A percentile compares a stretch with the other conserved stretches of the same genome.
Evolutionary conservation across 345 rosid species (phyloP).

Genomic region (Linum trigynum): DNA sequence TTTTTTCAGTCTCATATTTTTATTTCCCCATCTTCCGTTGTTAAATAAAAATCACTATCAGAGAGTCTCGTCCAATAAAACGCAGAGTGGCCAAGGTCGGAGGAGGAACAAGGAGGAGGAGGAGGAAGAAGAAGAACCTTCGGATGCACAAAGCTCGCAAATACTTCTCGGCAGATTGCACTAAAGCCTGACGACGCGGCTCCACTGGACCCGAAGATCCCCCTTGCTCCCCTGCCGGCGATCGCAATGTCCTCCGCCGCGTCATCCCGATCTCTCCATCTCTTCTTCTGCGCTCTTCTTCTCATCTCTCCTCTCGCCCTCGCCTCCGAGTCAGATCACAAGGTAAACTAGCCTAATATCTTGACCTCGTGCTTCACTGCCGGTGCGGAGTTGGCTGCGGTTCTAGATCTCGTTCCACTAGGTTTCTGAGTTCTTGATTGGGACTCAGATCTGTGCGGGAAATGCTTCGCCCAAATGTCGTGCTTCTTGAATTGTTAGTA

Average conservation of each 20-base stretch:
- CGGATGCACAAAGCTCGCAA: not conserved
- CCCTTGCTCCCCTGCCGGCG: slow-evolving; percentile 24
- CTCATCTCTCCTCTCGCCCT: slow-evolving; percentile 32
- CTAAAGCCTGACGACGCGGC: not conserved
- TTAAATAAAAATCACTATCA: not conserved
- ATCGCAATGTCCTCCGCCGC: slow-evolving; percentile 44
- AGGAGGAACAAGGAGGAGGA: not conserved
- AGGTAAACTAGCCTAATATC: slow-evolving; percentile 32
- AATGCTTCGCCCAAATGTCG: not conserved
- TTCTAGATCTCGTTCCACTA: slow-evolving; percentile 25
- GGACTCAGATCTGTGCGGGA: slow-evolving; percentile 27
- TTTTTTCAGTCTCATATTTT: not conserved
- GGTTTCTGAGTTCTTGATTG: not conserved
- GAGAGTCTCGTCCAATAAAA: no score
- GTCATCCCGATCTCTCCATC: slow-evolving; percentile 23
- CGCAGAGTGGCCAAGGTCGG: not conserved
- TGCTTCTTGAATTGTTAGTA: not conserved
- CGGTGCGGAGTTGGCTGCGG: not conserved
- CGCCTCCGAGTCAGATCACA: slow-evolving; percentile 91
- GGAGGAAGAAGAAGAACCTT: not conserved
- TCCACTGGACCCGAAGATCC: not conserved
- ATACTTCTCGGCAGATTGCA: not conserved
- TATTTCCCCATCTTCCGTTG: not conserved
- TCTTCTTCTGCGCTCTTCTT: slow-evolving; percentile 18
- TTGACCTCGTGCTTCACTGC: not conserved